Base-by-base conservation (phyloP, 2,329 filamentous ascomycete species). In the Dothistroma pini region DNA sequence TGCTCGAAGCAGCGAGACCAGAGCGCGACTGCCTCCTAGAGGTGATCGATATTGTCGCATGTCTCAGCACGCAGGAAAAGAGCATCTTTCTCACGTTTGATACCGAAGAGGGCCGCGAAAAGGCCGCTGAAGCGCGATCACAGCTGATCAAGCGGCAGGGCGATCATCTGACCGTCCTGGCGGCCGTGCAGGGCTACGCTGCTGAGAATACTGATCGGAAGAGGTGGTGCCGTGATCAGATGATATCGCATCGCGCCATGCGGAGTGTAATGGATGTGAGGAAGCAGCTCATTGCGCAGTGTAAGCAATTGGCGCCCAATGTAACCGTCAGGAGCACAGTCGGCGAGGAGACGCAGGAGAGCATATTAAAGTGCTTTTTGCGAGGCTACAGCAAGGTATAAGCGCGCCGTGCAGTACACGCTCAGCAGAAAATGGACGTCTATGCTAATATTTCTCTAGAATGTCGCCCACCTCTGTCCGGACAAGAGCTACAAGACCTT, bases 21-120 rank as follows among this genome's bases (percentile, higher is more conserved):
- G 84, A 88, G 48, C 84, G 84, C 54, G 85, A 90, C 67, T 96
- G 92, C 68, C 77, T 97, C 1, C 75, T 88, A 0, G 91, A 96
- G 67, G 87, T 86, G 4, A 93, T 99, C 64, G 95, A 97, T 70
- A 88, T 97, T 58, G 89, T 88, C 54, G 83, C 86, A 0, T 84
- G 82, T 50, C 77, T 88, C n/a, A 86, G 83, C 63, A 84, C 86
- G 0, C 86, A 88, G 69, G 51, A 53, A 16, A 53, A 53, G 51
- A 86, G 83, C 66, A 81, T 88, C 32, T 88, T 87, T 70, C 72
- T 86, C 4, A 83, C 84, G 62, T 77, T 83, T 4, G 80, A 80
- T 2, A 84, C 82, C 0, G 84, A 87, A 66, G 84, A 86, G 66
- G 83, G 80, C 63, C 83, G 84, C 64, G 83, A 86, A 69, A 78